Base-by-base conservation (phyloP, 495 filamentous ascomycete genomes). In the Platismatia glauca region DNA sequence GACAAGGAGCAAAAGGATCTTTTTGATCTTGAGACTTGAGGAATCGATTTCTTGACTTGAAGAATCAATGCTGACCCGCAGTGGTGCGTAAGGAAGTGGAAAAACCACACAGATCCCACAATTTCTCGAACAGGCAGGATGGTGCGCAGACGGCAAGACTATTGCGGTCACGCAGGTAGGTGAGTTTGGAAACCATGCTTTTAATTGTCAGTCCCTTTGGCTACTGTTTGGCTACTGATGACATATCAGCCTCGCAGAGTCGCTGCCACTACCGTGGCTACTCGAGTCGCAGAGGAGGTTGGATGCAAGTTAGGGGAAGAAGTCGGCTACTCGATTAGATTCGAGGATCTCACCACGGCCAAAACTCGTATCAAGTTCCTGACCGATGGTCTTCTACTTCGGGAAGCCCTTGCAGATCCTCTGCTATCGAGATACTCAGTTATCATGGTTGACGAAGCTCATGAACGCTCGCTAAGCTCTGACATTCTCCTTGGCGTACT, bases 401-500 rank as follows among this genome's bases (percentile, higher is more conserved):
- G 94, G 73, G 95, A 99, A 76, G 91, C 90, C 24, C 79, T 99
- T 16, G 89, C 95, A 24, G 95, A 97, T 73, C 94, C 94, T 62
- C 78, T 97, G 18, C 76, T 99, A 22, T 94, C 89, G 37, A 84
- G 91, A 8, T 99, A 99, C 72, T 95, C 90, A 9, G 89, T 97
- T 39, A 90, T 99, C 69, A 99, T 97, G 93, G 88, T 99, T 29
- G 94, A 99, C 70, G 94, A 99, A 72, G 95, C 95, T 34, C 94
- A 99, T 74, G 94, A 99, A 73, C 84, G 95, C 59, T 95, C 90
- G 63, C 81, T 99, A 61, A 95, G 92, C 74, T 92, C 92, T 9
- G 94, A 99, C 68, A 84, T 99, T 43, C 81, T 99, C 7, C 83
- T 99, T 43, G 92, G 94, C 1, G 77, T 97, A n/a, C 71, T 99